These are phyloP conservation scores for Zygoascus tannicola DNA, from an alignment of 805 yeast genomes.

Conservation along the genomic window DNA sequence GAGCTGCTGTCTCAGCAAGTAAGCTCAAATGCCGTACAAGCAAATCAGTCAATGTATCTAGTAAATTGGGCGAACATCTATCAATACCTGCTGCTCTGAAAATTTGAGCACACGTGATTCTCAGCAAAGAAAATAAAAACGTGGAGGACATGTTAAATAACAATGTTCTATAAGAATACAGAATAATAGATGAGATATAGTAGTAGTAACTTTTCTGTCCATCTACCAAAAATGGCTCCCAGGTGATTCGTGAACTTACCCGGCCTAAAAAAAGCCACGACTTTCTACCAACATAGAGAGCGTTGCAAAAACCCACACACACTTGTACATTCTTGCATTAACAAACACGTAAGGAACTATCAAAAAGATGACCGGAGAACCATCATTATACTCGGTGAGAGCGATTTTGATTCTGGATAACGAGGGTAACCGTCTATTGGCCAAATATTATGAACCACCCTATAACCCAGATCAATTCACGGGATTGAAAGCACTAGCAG, in stretches of 20 bases:
- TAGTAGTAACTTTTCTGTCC: not conserved
- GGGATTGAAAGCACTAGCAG: conserved; percentile 39
- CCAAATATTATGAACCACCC: conserved; percentile 75
- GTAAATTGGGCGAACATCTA: conserved; percentile 56
- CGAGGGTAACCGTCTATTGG: conserved; percentile 69
- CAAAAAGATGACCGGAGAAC: conserved; percentile 6
- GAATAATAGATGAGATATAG: not conserved
- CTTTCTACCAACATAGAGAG: too few relatives aligned
- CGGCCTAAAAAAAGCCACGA: too few relatives aligned
- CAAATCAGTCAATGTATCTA: conserved; percentile 72
- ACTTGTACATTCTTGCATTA: too few relatives aligned
- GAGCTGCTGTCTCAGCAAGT: conserved; percentile 41
- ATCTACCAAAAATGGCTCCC: not conserved
- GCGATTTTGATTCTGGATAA: conserved; percentile 75
- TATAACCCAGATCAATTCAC: conserved; percentile 27
- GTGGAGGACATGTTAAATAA: conserved; percentile 30
- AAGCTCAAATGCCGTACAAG: conserved; percentile 54
- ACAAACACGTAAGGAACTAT: not conserved
- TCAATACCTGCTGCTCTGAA: conserved; percentile 81
- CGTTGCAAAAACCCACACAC: too few relatives aligned
- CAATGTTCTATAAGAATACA: too few relatives aligned
- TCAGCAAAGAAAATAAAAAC: conserved; percentile 38
- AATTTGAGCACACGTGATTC: conserved; percentile 45
- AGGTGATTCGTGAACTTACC: not conserved
- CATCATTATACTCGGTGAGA: conserved; percentile 58